Evolutionary conservation across 2,329 filamentous ascomycete species (phyloP), one percentile per base, ranked within the genome.

Genomic region (Plectosphaerella sp.): DNA sequence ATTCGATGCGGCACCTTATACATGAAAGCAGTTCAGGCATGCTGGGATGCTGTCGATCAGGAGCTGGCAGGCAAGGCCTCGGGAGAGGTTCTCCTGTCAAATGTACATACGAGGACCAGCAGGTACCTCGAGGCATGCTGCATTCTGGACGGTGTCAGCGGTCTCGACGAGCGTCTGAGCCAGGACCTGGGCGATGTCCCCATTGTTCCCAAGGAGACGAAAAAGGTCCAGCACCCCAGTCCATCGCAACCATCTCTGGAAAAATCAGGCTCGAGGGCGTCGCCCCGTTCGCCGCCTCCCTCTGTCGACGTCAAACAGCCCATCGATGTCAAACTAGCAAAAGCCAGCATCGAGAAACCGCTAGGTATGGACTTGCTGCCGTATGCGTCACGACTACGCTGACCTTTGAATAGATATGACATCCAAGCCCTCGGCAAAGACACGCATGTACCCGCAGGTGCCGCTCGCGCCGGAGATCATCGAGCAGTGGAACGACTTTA

Each of bases 1-100:
- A 80, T 83, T 4, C 82, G 83, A 62, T 91, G 88, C 58, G 88
- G 88, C 14, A 87, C 83, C 8, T 75, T 88, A 0, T 93, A 91
- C 66, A 86, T 84, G 78, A 87, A 85, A 62, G 88, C 87, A 1
- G 87, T 90, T 2, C 80, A 88, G 62, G 77, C 82, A 3, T 91
- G 88, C 60, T 85, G 87, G 75, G 77, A 77, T 53, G 84, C 87
- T n/a, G 83, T 87, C 3, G 86, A 91, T 48, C 75, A 81, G 39
- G 80, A 84, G 52, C 67, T 83, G 8, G 67, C 71, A 0, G 78
- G 76, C 1, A 66, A 68, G 33, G 65, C 66, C 0, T 69, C 71
- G 4, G 72, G 74, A 3, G 81, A 84, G 49, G 71, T 77, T 16
- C 71, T 84, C 25, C 68, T 79, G 45, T 79, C 69, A 18, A 75